Percentiles rank a stretch among this genome's conserved stretches.
These are phyloP conservation scores for Solanum hybrid DNA, from an alignment of 305 asterid species.

Conservation along the genomic window DNA sequence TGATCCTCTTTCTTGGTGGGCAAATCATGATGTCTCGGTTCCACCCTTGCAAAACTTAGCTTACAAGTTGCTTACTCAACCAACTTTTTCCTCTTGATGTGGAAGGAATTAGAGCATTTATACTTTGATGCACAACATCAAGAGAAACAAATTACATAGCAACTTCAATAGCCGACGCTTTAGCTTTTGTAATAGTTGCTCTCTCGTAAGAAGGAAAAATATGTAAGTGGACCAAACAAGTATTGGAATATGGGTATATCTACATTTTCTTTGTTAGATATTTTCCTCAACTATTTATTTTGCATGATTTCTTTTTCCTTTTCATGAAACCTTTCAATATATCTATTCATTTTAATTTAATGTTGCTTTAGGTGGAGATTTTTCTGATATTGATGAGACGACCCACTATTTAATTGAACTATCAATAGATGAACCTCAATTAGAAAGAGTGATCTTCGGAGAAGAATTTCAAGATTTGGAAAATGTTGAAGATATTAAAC, in stretches of 20 bases:
- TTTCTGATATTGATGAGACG: not conserved
- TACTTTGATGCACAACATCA: no score
- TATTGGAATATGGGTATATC: not conserved
- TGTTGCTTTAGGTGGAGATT: not conserved
- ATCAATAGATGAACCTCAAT: not conserved
- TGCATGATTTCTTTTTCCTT: not conserved
- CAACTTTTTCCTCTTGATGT: no score
- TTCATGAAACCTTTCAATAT: not conserved
- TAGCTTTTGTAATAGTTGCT: not conserved
- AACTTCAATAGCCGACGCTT: not conserved
- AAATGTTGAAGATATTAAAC: not conserved
- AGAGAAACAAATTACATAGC: not conserved
- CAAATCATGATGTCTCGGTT: not conserved
- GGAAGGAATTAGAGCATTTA: no score
- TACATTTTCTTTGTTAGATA: not conserved
- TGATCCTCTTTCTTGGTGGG: not conserved
- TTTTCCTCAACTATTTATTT: not conserved
- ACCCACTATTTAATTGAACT: not conserved
- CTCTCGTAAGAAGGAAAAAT: not conserved
- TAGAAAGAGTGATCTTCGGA: not conserved
- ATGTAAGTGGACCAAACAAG: not conserved
- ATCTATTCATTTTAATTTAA: not conserved
- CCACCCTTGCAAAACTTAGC: not conserved
- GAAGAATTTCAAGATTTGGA: not conserved
- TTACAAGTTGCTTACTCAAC: not conserved